A percentile compares a stretch with the other conserved stretches of the same genome.
Evolutionary conservation across 2,329 filamentous ascomycete species (phyloP).

Genomic region (Venturia asperata): DNA sequence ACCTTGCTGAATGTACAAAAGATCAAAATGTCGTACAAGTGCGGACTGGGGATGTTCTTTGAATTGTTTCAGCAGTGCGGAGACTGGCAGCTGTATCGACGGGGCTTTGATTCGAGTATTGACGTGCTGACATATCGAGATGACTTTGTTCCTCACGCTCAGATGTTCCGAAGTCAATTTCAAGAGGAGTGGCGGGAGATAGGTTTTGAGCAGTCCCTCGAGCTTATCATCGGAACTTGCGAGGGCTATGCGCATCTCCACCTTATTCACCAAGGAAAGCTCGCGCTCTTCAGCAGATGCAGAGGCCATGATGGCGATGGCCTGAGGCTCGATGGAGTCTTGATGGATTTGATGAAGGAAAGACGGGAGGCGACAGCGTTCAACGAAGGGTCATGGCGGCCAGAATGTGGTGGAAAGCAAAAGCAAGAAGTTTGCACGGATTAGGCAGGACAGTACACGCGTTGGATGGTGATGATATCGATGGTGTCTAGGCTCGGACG

Average conservation of each 20-base stretch:
- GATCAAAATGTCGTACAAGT: slow-evolving; percentile 79
- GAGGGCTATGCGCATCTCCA: slow-evolving; percentile 76
- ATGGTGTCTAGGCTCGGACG: not conserved
- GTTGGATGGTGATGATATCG: not conserved
- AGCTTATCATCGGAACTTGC: slow-evolving; percentile 81
- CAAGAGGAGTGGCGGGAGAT: slow-evolving; percentile 72
- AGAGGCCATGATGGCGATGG: slow-evolving; percentile 16
- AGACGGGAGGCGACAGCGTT: not conserved
- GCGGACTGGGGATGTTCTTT: slow-evolving; percentile 62
- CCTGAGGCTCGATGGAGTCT: not conserved
- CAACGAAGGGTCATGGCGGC: slow-evolving; percentile 1
- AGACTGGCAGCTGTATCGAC: slow-evolving; percentile 72
- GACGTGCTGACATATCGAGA: slow-evolving; percentile 64
- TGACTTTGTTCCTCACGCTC: slow-evolving; percentile 72
- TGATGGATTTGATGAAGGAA: not conserved
- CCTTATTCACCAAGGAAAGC: slow-evolving; percentile 73
- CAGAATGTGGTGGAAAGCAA: not conserved
- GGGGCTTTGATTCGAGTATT: slow-evolving; percentile 56
- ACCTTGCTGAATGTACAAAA: slow-evolving; percentile 84
- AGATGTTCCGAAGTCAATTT: slow-evolving; percentile 78
- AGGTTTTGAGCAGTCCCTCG: slow-evolving; percentile 67
- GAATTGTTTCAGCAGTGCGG: slow-evolving; percentile 81
- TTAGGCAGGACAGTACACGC: slow-evolving; percentile 3
- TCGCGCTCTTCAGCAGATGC: slow-evolving; percentile 57
- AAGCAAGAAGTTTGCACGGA: not conserved